These are phyloP conservation scores for Pythium myriotylum DNA, from an alignment of 352 stramenopile genomes.

Conservation along the genomic window DNA sequence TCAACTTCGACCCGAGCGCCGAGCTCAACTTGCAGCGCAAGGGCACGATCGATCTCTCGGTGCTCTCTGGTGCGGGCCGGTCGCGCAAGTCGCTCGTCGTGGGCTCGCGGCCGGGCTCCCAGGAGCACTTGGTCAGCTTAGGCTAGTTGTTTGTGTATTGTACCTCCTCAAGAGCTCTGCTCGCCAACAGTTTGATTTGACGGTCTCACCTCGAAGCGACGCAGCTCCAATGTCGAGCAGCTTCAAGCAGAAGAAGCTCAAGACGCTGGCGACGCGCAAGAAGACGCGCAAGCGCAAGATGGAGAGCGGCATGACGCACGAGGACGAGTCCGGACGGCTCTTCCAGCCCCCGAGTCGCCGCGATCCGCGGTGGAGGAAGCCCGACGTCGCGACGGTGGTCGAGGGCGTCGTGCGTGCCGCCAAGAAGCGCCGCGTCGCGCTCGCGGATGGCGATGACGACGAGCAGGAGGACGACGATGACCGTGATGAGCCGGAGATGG, in stretches of 20 bases:
- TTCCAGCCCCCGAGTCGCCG: conserved; percentile 74
- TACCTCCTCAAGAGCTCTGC: conserved; percentile 12
- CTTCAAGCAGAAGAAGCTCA: conserved; percentile 87
- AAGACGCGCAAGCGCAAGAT: conserved; percentile 79
- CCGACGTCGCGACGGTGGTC: conserved; percentile 44
- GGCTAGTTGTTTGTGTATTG: conserved; percentile 6
- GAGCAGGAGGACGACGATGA: conserved; percentile 26
- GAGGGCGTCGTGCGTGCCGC: conserved; percentile 37
- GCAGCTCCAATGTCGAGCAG: conserved; percentile 65
- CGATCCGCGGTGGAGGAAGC: conserved; percentile 79
- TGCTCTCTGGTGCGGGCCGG: no score
- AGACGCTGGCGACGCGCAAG: conserved; percentile 77
- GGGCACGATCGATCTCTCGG: conserved; percentile 1
- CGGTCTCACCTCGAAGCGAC: conserved; percentile 4
- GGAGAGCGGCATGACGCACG: conserved; percentile 52
- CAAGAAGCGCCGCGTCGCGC: conserved; percentile 39
- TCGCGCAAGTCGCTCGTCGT: no score
- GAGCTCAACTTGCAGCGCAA: conserved; percentile 49
- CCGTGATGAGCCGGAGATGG: conserved; percentile 14
- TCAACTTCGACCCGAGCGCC: conserved; percentile 71
- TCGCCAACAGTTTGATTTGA: conserved; percentile 20
- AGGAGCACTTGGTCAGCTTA: not conserved
- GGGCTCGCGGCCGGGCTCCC: no score
- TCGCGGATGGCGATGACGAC: conserved; percentile 10
- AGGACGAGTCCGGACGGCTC: conserved; percentile 69